Evolutionary conservation across 1,139 yeast species (phyloP).

Genomic region (Citeromyces hawaiiensis): DNA sequence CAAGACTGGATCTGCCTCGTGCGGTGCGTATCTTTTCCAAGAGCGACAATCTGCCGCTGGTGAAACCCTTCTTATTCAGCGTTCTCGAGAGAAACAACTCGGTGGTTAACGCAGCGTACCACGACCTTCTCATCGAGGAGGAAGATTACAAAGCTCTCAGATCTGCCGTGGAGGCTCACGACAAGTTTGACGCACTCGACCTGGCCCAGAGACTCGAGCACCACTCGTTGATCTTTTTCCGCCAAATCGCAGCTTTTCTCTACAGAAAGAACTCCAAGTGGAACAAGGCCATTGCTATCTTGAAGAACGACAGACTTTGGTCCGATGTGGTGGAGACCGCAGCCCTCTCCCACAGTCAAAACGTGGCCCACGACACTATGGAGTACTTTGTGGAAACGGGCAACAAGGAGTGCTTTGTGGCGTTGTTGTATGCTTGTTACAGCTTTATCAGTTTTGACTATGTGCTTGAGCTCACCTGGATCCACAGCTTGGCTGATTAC

Average conservation of each 20-base stretch:
- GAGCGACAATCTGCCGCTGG: constrained; percentile 90
- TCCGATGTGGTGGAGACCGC: constrained; percentile 89
- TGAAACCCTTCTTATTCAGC: constrained; percentile 87
- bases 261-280: constrained; percentile 92
- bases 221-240: constrained; percentile 81
- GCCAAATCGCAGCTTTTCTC: constrained; percentile 90
- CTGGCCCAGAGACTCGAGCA: constrained; percentile 88
- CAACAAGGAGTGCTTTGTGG: constrained; percentile 90
- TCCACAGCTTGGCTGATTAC: constrained; percentile 64
- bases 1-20: constrained; percentile 89
- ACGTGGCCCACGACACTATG: constrained; percentile 80
- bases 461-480: constrained; percentile 85
- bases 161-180: constrained; percentile 79
- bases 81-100: constrained; percentile 86
- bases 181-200: constrained; percentile 84
- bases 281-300: constrained; percentile 75
- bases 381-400: constrained; percentile 95
- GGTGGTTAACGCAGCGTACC: constrained; percentile 90
- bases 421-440: constrained; percentile 78
- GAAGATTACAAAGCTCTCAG: constrained; percentile 86
- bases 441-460: constrained; percentile 70
- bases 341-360: constrained; percentile 63
- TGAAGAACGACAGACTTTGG: constrained; percentile 92
- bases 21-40: constrained; percentile 91
- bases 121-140: constrained; percentile 89